Conservation (phyloP, 2,329 filamentous ascomycete species). For the Cordyceps cateniannulata region DNA sequence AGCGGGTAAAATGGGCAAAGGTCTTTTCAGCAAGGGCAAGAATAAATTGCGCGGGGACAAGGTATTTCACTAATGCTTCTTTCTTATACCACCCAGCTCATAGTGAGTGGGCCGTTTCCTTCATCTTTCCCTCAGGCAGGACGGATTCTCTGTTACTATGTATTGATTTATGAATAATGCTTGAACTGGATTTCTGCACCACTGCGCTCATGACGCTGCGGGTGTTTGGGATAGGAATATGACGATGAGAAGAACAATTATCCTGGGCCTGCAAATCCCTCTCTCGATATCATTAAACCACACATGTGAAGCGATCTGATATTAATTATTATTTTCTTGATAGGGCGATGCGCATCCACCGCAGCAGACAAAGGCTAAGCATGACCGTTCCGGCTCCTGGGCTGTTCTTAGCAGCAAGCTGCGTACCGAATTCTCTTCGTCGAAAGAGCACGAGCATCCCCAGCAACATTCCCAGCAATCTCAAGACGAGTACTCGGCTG, state of each 20-base stretch:
- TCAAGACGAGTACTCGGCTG: not conserved
- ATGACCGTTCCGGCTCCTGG: conserved; percentile 40
- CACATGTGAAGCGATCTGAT: conserved; percentile 23
- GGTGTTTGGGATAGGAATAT: conserved; percentile 37
- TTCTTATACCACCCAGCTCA: conserved; percentile 20
- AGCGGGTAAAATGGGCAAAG: conserved; percentile 85
- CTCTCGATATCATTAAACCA: conserved; percentile 15
- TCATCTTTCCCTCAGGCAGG: conserved; percentile 12
- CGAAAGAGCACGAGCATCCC: conserved; percentile 3
- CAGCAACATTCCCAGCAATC: conserved; percentile 11
- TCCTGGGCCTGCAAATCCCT: conserved; percentile 18
- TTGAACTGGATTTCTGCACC: conserved; percentile 23
- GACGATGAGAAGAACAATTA: conserved; percentile 26
- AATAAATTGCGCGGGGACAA: conserved; percentile 79
- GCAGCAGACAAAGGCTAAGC: conserved; percentile 29
- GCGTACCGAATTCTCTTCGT: conserved; percentile 10
- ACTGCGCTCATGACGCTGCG: conserved; percentile 27
- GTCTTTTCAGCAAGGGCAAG: conserved; percentile 83
- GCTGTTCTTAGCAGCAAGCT: conserved; percentile 32
- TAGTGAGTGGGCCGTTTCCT: conserved; percentile 17
- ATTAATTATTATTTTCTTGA: conserved; percentile 30
- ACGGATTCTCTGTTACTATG: conserved; percentile 12
- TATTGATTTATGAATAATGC: conserved; percentile 13
- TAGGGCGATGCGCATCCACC: conserved; percentile 31
- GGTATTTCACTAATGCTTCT: conserved; percentile 67